Conservation (phyloP, 2,329 filamentous ascomycete genomes). For the Xylariaceae sp. region DNA sequence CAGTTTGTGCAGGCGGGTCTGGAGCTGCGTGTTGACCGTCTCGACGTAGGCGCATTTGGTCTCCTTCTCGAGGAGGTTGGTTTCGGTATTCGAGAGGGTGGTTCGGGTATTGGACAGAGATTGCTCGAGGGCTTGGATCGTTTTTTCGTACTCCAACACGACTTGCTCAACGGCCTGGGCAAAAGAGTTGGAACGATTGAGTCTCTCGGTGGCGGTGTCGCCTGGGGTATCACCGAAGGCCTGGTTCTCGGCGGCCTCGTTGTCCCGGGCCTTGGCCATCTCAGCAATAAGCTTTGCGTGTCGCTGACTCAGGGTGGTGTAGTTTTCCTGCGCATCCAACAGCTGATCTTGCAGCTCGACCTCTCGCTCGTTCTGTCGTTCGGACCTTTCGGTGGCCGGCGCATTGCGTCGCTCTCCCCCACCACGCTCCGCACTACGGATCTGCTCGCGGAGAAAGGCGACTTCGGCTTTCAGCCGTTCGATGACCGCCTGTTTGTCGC, state of each 20-base stretch:
- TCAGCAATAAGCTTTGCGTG: conserved; percentile 95
- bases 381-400: conserved; percentile 60
- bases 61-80: conserved; percentile 82
- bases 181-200: conserved; percentile 93
- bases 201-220: conserved; percentile 74
- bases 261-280: conserved; percentile 77
- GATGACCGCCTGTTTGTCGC: conserved; percentile 89
- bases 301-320: conserved; percentile 80
- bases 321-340: conserved; percentile 89
- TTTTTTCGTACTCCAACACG: conserved; percentile 96
- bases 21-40: conserved; percentile 83
- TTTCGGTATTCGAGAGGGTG: conserved; percentile 78
- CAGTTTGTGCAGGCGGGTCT: conserved; percentile 83
- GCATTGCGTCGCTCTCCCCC: conserved; percentile 49
- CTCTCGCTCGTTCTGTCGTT: conserved; percentile 77
- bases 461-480: conserved; percentile 92
- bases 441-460: conserved; percentile 86
- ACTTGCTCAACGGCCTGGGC: conserved; percentile 94
- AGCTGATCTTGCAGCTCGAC: conserved; percentile 89
- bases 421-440: conserved; percentile 69
- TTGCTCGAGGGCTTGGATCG: conserved; percentile 86
- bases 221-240: conserved; percentile 56
- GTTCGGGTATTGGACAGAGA: conserved; percentile 83
- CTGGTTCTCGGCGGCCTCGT: conserved; percentile 52
- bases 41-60: conserved; percentile 90